Percentiles rank a stretch among this genome's conserved stretches.
Evolutionary conservation across 805 yeast species (phyloP).

Genomic region (Sugiyamaella marilandica): DNA sequence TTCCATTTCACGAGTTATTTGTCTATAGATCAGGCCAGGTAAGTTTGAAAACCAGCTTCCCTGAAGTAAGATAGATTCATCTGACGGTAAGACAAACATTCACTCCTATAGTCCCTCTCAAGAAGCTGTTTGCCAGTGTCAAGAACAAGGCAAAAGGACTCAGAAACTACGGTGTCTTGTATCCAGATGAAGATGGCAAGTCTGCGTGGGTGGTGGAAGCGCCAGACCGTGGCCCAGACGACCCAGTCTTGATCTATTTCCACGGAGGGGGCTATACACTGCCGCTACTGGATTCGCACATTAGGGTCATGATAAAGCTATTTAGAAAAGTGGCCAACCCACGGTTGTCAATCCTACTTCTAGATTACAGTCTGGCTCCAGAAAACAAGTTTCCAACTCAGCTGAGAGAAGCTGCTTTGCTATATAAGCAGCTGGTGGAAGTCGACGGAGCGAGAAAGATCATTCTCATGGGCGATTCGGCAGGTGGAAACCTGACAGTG

Average conservation of each 20-base stretch:
- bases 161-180: background rate
- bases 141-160: background rate
- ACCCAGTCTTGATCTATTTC: slow-evolving; percentile 17
- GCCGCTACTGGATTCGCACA: slow-evolving; percentile 4
- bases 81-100: background rate
- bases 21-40: slow-evolving; percentile 4
- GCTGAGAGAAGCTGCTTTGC: slow-evolving; percentile 9
- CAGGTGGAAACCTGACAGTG: slow-evolving; percentile 17
- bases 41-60: background rate
- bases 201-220: slow-evolving; percentile 16
- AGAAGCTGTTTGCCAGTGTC: background rate
- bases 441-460: slow-evolving; percentile 12
- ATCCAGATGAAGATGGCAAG: background rate
- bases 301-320: slow-evolving; percentile 6
- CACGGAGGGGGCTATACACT: slow-evolving; percentile 20
- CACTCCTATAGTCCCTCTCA: slow-evolving; percentile 2
- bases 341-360: slow-evolving; percentile 12
- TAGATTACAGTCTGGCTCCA: slow-evolving; percentile 14
- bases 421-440: slow-evolving; percentile 12
- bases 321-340: slow-evolving; percentile 8
- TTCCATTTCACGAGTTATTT: background rate
- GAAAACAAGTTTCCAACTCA: slow-evolving; percentile 13
- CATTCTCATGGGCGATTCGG: slow-evolving; percentile 17
- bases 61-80: no score
- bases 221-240: slow-evolving; percentile 12